Evolutionary conservation across 2,329 filamentous ascomycete species (phyloP), one percentile per base, ranked within the genome.

Genomic region (Nemania sp.): DNA sequence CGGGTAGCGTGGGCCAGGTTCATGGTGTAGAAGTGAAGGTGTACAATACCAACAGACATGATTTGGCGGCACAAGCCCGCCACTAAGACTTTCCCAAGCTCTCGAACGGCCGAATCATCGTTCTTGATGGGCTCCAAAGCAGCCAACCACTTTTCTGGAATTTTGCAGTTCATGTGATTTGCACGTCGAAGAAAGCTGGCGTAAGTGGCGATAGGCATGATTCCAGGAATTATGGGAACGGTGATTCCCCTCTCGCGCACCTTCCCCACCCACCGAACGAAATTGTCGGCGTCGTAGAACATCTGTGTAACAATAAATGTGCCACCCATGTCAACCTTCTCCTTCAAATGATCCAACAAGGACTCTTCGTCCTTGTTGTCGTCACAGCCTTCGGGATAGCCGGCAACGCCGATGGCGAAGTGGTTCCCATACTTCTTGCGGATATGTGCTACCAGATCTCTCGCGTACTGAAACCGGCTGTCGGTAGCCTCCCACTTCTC

Each of bases 11-110:
- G 91, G 9, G 91, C 93, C 17, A 99, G 80, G 74, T 99, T 99
- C 94, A 99, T 99, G 56, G 94, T 99, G 77, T 99, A 99, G 74
- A 99, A 99, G 73, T 99, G 94, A 61, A 99, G 74, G 70, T 97
- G 91, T 60, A 85, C 81, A 62, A 97, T 90, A 34, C 92, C 94
- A 30, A 85, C 86, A 54, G 86, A 83, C 52, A 97, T 78, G 56
- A 99, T 83, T 74, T 88, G 90, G 55, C 88, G 86, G 72, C 94
- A 99, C 84, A 99, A 86, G 39, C 95, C 84, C 19, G 91, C 90
- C 15, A 99, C 88, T 19, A 99, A 79, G 12, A 82, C 85, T 74
- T 91, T 94, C 48, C 94, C 94, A 51, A 96, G 84, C 61, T 96
- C 90, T 70, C 93, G 84, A 26, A 97, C 94, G 44, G 91, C 90